phyloP scores from a whole-genome alignment of 768 basidiomycete species.

The Russula virescens region DNA sequence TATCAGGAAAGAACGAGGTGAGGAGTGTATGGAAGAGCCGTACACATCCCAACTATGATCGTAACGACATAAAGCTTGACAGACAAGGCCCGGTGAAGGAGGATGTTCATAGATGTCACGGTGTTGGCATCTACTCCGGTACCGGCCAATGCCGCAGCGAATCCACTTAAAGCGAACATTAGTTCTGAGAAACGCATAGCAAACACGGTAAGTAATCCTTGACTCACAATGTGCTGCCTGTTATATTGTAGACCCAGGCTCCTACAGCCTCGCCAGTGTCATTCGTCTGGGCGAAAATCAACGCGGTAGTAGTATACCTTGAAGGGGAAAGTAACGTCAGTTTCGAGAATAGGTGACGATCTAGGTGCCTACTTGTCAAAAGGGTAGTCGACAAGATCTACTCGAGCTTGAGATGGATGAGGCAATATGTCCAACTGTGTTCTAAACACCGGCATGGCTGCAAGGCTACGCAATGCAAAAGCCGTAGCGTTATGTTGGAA shows the following conservation, averaged over 20 bases:
- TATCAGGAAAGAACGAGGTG: background rate
- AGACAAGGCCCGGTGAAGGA: background rate
- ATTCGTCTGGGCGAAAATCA: constrained; percentile 5
- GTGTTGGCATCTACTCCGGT: background rate
- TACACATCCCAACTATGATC: constrained; percentile 20
- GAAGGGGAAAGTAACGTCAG: too few species aligned
- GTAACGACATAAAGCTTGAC: constrained; percentile 12
- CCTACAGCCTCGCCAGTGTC: constrained; percentile 6
- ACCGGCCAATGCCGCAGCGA: background rate
- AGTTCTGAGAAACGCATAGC: background rate
- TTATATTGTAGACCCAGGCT: background rate
- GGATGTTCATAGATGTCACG: background rate
- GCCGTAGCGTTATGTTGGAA: constrained; percentile 11
- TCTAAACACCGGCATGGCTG: background rate
- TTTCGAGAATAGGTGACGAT: background rate
- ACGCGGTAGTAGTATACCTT: constrained; percentile 1
- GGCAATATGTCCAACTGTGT: background rate
- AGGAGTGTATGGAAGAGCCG: background rate
- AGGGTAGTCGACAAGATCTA: constrained; percentile 6
- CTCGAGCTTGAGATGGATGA: background rate
- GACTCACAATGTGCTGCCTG: constrained; percentile 11
- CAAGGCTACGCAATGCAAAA: background rate
- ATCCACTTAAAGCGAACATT: constrained; percentile 1
- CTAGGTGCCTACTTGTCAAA: constrained; percentile 7
- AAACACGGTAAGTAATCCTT: background rate